These are phyloP conservation scores for Solanum clarkiae DNA, from an alignment of 257 asterid genomes.

Conservation along the genomic window DNA sequence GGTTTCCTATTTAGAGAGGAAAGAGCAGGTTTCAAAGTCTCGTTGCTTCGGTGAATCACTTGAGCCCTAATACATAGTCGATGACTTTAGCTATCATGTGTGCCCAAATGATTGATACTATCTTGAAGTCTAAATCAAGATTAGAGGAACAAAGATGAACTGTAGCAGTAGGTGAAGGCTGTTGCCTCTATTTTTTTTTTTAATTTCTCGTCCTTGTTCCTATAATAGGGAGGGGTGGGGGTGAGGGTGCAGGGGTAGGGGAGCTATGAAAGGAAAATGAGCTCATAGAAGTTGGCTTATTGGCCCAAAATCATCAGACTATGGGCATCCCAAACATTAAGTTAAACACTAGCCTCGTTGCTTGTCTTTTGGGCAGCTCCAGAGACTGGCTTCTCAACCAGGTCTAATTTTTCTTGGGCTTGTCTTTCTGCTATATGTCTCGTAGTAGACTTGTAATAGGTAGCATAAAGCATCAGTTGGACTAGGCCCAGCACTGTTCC, in stretches of 20 bases:
- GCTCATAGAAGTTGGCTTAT: neutral
- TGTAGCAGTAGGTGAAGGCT: neutral
- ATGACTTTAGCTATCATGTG: neutral
- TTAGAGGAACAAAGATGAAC: neutral
- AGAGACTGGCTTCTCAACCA: conserved; percentile 14
- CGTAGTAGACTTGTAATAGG: conserved; percentile 48
- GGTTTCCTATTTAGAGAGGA: too few relatives aligned
- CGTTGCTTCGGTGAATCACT: too few relatives aligned
- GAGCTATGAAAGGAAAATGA: neutral
- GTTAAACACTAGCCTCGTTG: neutral
- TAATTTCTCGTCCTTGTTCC: neutral
- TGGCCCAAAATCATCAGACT: neutral
- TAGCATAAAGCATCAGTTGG: conserved; percentile 52
- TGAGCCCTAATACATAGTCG: too few relatives aligned
- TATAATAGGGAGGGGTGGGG: neutral
- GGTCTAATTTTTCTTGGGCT: conserved; percentile 22
- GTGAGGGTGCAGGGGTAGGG: neutral
- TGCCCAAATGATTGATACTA: neutral
- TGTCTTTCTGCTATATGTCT: conserved; percentile 36
- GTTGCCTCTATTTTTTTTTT: neutral
- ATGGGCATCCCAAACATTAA: neutral
- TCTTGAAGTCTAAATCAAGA: neutral
- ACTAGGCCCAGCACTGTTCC: conserved; percentile 59
- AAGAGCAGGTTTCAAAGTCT: too few relatives aligned
- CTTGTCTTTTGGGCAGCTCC: neutral